These are phyloP conservation scores for Asterophora lycoperdoides DNA, from an alignment of 768 basidiomycete genomes.

Conservation along the genomic window DNA sequence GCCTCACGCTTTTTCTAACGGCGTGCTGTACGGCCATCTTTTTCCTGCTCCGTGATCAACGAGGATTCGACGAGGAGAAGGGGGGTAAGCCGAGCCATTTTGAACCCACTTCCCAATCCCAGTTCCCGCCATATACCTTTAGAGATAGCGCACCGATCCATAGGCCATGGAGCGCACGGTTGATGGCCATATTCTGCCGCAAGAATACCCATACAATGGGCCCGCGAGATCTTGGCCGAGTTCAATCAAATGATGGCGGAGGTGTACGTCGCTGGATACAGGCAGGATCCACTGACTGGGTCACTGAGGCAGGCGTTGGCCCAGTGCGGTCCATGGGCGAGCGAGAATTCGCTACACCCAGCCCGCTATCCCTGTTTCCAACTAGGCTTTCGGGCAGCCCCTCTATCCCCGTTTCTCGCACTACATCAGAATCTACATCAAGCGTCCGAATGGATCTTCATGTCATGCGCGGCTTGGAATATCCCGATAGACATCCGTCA, in stretches of 20 bases:
- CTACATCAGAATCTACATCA: constrained; percentile 25
- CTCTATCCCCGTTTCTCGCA: constrained; percentile 19
- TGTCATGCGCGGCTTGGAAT: constrained; percentile 19
- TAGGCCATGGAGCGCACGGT: constrained; percentile 5
- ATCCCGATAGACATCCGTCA: constrained; percentile 20
- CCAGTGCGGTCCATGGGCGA: neutral
- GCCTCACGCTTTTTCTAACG: constrained; percentile 50
- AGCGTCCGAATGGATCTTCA: constrained; percentile 26
- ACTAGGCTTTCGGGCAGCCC: constrained; percentile 4
- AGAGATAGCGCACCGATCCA: neutral
- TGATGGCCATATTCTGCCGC: constrained; percentile 5
- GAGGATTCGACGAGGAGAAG: constrained; percentile 36
- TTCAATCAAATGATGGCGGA: constrained; percentile 19
- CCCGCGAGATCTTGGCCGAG: constrained; percentile 4
- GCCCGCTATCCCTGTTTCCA: constrained; percentile 4
- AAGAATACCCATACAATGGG: neutral
- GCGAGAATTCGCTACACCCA: constrained; percentile 4
- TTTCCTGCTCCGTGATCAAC: constrained; percentile 51
- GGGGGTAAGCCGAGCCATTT: constrained; percentile 21
- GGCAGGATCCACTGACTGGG: constrained; percentile 47
- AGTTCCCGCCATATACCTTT: constrained; percentile 12
- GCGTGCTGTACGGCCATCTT: constrained; percentile 49
- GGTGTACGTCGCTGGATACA: constrained; percentile 46
- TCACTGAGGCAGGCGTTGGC: constrained; percentile 17
- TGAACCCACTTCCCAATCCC: constrained; percentile 5